phyloP scores from a whole-genome alignment of 345 rosid genomes.

The Citrus mangshanensis region DNA sequence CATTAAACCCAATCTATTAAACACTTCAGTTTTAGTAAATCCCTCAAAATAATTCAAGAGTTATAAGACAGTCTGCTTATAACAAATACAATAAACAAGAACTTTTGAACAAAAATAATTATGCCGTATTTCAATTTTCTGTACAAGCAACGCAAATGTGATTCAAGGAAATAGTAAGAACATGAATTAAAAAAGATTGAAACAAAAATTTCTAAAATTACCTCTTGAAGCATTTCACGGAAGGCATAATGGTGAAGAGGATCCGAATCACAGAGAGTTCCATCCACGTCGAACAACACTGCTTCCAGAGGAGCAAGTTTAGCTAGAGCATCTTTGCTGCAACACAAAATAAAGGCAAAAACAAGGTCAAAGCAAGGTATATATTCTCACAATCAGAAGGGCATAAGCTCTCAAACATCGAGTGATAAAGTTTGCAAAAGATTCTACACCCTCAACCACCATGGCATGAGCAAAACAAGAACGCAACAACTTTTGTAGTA shows the following conservation, averaged over 20 bases:
- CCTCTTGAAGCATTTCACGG: constrained; percentile 72
- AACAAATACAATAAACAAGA: not conserved
- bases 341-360: not conserved
- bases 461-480: not conserved
- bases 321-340: constrained; percentile 56
- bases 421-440: not conserved
- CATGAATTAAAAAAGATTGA: not conserved
- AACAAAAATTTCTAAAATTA: constrained; percentile 10
- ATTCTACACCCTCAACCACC: not conserved
- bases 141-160: not conserved
- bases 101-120: not conserved
- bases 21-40: constrained; percentile 2
- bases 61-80: not conserved
- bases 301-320: constrained; percentile 75
- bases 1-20: constrained; percentile 77
- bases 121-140: not conserved
- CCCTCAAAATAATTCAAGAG: not conserved
- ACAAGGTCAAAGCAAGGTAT: not conserved
- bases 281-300: constrained; percentile 87
- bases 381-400: not conserved
- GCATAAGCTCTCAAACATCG: not conserved
- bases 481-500: not conserved
- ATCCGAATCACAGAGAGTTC: constrained; percentile 96
- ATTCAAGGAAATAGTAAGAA: not conserved
- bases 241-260: constrained; percentile 76